Evolutionary conservation across 2,329 filamentous ascomycete genomes (phyloP).

Genomic region (Cladosporium colombiae): DNA sequence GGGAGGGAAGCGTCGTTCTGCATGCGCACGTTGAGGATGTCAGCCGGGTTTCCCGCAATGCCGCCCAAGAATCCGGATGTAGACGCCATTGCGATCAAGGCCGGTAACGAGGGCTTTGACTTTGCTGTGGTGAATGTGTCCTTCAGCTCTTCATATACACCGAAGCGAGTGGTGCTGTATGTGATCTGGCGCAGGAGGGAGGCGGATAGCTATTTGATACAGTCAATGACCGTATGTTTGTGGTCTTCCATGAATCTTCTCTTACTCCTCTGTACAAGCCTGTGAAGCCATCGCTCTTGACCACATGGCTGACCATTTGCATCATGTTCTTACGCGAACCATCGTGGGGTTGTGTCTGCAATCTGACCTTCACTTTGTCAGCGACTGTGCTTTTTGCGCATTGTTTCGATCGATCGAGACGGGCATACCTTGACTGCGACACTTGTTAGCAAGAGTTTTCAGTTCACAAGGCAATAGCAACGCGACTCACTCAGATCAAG

Average conservation of each 20-base stretch:
- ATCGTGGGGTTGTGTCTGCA: conserved; percentile 79
- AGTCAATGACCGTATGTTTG: conserved; percentile 7
- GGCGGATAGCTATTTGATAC: conserved; percentile 67
- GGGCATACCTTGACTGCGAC: conserved; percentile 47
- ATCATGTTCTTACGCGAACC: conserved; percentile 74
- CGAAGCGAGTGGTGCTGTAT: conserved; percentile 95
- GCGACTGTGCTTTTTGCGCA: not conserved
- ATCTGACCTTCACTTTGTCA: conserved; percentile 63
- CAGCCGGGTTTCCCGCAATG: conserved; percentile 87
- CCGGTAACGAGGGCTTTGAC: conserved; percentile 63
- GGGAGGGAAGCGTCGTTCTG: conserved; percentile 87
- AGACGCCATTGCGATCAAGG: conserved; percentile 77
- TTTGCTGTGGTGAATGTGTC: conserved; percentile 58
- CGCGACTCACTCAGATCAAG: conserved; percentile 76
- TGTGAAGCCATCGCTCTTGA: conserved; percentile 70
- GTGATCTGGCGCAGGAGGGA: conserved; percentile 88
- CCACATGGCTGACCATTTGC: conserved; percentile 80
- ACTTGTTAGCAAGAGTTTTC: conserved; percentile 34
- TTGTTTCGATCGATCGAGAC: not conserved
- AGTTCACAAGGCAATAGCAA: not conserved
- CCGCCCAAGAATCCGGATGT: conserved; percentile 86
- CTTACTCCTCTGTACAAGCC: conserved; percentile 81
- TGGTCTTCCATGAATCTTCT: not conserved
- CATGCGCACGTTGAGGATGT: conserved; percentile 98
- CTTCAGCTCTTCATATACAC: conserved; percentile 94